Percentiles rank a stretch among this genome's conserved stretches.
phyloP scores from a whole-genome alignment of 164 flowering plant species.

The Cinnamomum micranthum region DNA sequence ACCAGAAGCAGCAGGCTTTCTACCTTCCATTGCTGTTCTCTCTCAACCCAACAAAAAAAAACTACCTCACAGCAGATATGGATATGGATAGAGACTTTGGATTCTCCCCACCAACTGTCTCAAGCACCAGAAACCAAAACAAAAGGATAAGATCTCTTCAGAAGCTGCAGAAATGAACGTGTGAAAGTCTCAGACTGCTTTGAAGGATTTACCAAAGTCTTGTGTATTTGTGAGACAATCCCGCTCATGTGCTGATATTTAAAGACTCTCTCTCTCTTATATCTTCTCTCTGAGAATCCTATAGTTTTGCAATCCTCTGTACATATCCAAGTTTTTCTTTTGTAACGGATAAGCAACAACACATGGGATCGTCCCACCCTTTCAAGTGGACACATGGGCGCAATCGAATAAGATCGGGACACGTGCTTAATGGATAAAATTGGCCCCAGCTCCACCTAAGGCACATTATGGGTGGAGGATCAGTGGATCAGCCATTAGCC shows the following conservation, averaged over 20 bases:
- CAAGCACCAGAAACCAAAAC: neutral
- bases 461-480: neutral
- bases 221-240: neutral
- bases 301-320: neutral
- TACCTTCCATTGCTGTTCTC: neutral
- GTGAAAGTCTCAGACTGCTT: neutral
- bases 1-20: neutral
- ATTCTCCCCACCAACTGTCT: neutral
- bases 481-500: no score
- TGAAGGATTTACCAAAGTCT: neutral
- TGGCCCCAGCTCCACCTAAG: neutral
- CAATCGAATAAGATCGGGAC: neutral
- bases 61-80: neutral
- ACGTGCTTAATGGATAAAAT: neutral
- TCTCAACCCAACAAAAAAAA: neutral
- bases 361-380: neutral
- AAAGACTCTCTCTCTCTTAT: neutral
- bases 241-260: neutral
- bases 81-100: neutral
- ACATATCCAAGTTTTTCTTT: neutral
- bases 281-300: neutral
- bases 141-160: neutral
- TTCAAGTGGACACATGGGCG: neutral
- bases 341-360: neutral
- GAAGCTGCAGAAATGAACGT: neutral